phyloP scores from a whole-genome alignment of 306 rosid genomes.

The Clitoria ternatea region DNA sequence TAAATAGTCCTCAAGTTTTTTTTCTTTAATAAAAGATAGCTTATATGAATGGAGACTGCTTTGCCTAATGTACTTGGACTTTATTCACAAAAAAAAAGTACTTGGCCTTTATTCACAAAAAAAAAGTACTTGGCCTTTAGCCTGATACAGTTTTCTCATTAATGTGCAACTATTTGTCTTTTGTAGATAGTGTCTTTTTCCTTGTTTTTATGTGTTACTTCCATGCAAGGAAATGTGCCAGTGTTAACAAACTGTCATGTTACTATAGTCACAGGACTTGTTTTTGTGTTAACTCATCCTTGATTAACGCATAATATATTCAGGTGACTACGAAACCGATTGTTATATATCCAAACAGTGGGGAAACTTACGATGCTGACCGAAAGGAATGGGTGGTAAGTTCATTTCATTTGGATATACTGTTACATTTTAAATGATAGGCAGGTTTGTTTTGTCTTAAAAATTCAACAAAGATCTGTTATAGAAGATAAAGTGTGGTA shows the following conservation, averaged over 20 bases:
- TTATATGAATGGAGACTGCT: not conserved
- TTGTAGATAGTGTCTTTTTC: not conserved
- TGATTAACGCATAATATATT: constrained; percentile 21
- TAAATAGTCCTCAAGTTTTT: not conserved
- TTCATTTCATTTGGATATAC: constrained; percentile 12
- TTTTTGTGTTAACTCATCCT: not conserved
- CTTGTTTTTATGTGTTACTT: not conserved
- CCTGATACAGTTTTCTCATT: not conserved
- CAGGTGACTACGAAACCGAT: constrained; percentile 54
- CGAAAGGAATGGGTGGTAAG: constrained; percentile 53
- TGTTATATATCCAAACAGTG: constrained; percentile 56
- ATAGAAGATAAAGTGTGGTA: not conserved
- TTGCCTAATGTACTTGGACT: not conserved
- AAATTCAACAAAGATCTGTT: constrained; percentile 1
- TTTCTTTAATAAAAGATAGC: not conserved
- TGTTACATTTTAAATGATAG: constrained; percentile 15
- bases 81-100: no score
- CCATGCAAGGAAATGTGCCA: not conserved
- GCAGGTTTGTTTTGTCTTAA: not conserved
- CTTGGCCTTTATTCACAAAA: constrained; percentile 1
- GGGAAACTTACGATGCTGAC: constrained; percentile 49
- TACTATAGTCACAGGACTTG: not conserved
- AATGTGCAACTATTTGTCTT: not conserved
- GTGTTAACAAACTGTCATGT: not conserved
- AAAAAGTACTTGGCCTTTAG: not conserved